These are phyloP conservation scores for Falciphora oryzae DNA, from an alignment of 2,329 filamentous ascomycete genomes.

Conservation along the genomic window DNA sequence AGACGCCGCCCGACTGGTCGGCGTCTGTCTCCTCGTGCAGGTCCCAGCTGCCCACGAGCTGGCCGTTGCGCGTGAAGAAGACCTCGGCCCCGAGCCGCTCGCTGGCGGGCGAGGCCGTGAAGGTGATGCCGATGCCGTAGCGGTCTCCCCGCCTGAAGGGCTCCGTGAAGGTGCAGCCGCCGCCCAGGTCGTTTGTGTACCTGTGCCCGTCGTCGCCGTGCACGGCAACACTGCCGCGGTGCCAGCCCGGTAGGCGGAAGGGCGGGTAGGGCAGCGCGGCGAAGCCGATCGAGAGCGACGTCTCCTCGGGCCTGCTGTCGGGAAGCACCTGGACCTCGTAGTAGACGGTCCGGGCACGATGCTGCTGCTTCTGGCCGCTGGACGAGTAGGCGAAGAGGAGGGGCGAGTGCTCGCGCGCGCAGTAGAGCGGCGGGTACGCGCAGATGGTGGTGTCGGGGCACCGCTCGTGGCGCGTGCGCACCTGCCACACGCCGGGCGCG, in stretches of 20 bases:
- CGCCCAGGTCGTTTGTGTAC: conserved; percentile 70
- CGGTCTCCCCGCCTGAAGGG: conserved; percentile 61
- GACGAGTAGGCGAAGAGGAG: conserved; percentile 24
- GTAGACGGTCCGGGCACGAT: conserved; percentile 49
- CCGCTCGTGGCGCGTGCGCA: conserved; percentile 29
- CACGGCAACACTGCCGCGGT: conserved; percentile 67
- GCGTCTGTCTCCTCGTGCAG: conserved; percentile 68
- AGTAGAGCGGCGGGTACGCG: conserved; percentile 64
- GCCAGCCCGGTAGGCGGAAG: conserved; percentile 77
- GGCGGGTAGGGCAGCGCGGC: conserved; percentile 68
- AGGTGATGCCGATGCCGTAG: conserved; percentile 66
- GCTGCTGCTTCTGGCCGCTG: conserved; percentile 15
- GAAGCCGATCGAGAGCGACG: conserved; percentile 61
- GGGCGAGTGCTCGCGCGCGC: conserved; percentile 52
- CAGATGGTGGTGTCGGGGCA: conserved; percentile 59
- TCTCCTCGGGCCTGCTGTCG: conserved; percentile 33
- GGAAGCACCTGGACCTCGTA: conserved; percentile 59
- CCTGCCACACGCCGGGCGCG: conserved; percentile 47
- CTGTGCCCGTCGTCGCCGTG: conserved; percentile 74
- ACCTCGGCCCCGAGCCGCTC: conserved; percentile 44
- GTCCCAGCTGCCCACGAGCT: conserved; percentile 57
- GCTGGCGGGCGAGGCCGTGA: conserved; percentile 30
- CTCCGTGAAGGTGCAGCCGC: conserved; percentile 62
- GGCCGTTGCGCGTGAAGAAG: conserved; percentile 67
- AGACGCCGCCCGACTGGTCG: conserved; percentile 48